Conservation (phyloP, 2,329 filamentous ascomycete species). For the Cladophialophora carrionii region DNA sequence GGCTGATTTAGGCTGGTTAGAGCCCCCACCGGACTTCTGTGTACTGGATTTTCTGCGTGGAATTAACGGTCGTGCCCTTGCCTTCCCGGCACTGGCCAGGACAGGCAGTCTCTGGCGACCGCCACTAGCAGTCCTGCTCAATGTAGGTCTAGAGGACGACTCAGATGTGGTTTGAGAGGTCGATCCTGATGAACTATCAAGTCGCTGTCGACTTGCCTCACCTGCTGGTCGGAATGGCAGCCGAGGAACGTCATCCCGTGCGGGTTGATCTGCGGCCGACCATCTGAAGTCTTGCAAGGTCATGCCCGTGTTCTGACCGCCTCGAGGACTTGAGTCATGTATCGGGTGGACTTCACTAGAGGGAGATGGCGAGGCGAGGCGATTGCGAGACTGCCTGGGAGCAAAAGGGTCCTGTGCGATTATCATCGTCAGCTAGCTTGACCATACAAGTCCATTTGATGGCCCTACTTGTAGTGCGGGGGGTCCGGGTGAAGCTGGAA, state of each 20-base stretch:
- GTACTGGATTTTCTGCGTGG: conserved; percentile 33
- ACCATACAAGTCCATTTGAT: background rate
- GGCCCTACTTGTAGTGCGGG: conserved; percentile 13
- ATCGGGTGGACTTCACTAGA: conserved; percentile 8
- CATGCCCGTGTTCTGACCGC: conserved; percentile 39
- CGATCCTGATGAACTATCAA: conserved; percentile 18
- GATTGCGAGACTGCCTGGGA: conserved; percentile 13
- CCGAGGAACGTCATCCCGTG: conserved; percentile 13
- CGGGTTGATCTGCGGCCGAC: background rate
- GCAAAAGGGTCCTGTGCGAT: conserved; percentile 4
- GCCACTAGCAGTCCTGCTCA: conserved; percentile 30
- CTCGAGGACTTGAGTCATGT: conserved; percentile 34
- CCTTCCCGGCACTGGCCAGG: conserved; percentile 26
- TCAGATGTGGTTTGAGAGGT: conserved; percentile 24
- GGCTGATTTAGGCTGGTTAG: conserved; percentile 22
- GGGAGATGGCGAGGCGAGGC: conserved; percentile 21
- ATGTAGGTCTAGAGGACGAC: conserved; percentile 26
- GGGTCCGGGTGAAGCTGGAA: background rate
- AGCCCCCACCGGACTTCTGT: conserved; percentile 16
- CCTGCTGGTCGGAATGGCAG: conserved; percentile 19
- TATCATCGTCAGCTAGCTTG: conserved; percentile 9
- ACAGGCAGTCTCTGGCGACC: conserved; percentile 24
- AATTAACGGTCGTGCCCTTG: conserved; percentile 27
- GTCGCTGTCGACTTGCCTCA: conserved; percentile 7
- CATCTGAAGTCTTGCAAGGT: conserved; percentile 20